phyloP scores from a whole-genome alignment of 1,139 yeast species.

The Yamadazyma blattariae region DNA sequence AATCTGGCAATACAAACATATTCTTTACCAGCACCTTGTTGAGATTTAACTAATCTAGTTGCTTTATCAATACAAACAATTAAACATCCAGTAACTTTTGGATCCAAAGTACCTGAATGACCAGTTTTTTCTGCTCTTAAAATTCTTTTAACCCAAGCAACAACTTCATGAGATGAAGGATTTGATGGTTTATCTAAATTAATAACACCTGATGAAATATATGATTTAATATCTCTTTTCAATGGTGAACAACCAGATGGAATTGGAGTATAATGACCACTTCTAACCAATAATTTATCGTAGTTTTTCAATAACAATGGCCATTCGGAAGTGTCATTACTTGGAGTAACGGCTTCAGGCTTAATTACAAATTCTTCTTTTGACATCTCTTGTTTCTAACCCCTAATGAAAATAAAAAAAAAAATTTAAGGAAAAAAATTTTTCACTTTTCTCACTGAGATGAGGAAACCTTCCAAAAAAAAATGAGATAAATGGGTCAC shows the following conservation, averaged over 20 bases:
- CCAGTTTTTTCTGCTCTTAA: conserved; percentile 96
- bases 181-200: conserved; percentile 97
- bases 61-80: conserved; percentile 98
- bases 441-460: conserved; percentile 12
- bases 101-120: conserved; percentile 98
- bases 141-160: conserved; percentile 97
- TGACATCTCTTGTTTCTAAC: conserved; percentile 44
- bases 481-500: not conserved
- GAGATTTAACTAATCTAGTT: conserved; percentile 95
- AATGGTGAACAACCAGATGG: conserved; percentile 94
- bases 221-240: conserved; percentile 88
- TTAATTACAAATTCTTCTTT: conserved; percentile 78
- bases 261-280: conserved; percentile 95
- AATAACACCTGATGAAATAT: conserved; percentile 91
- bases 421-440: conserved; percentile 10
- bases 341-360: conserved; percentile 80
- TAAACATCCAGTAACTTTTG: conserved; percentile 96
- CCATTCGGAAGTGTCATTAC: conserved; percentile 91
- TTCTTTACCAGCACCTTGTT: conserved; percentile 99
- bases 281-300: conserved; percentile 90
- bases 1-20: conserved; percentile 96
- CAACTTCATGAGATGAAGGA: conserved; percentile 98
- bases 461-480: too few species aligned
- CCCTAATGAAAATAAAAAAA: too few species aligned
- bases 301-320: conserved; percentile 90